A percentile compares a stretch with the other conserved stretches of the same genome.
Conservation (phyloP, 805 yeast genomes). For the Schwanniomyces polymorphus region DNA sequence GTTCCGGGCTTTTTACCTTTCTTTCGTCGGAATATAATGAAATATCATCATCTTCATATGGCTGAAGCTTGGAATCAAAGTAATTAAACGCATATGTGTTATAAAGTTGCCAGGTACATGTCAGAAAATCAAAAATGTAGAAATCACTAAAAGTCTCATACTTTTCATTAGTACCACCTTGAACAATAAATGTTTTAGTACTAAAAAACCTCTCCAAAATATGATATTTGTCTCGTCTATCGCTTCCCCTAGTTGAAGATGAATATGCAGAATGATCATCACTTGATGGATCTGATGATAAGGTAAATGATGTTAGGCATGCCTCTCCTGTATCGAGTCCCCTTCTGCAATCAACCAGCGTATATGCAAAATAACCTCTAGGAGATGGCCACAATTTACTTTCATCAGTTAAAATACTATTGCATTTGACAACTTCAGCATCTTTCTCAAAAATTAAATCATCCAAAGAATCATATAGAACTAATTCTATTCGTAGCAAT, state of each 20-base stretch:
- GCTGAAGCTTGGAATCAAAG: conserved; percentile 22
- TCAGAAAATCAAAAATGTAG: conserved; percentile 29
- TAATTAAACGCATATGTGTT: conserved; percentile 37
- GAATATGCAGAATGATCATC: neutral
- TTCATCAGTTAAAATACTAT: neutral
- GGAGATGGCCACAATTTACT: conserved; percentile 28
- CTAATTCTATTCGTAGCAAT: conserved; percentile 35
- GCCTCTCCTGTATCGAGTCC: neutral
- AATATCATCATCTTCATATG: conserved; percentile 31
- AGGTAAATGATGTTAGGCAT: neutral
- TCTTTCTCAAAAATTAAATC: conserved; percentile 9
- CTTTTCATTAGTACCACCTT: conserved; percentile 40
- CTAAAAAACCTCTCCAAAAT: conserved; percentile 15
- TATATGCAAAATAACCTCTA: conserved; percentile 39
- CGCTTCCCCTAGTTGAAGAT: neutral
- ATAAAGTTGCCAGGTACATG: conserved; percentile 33
- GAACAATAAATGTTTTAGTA: conserved; percentile 32
- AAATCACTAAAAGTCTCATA: conserved; percentile 31
- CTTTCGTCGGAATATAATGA: conserved; percentile 18
- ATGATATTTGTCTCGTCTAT: neutral
- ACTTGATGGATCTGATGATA: neutral
- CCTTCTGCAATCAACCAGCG: conserved; percentile 22
- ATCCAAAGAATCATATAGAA: conserved; percentile 3
- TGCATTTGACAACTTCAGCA: conserved; percentile 13
- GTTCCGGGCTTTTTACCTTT: conserved; percentile 23